phyloP scores from a whole-genome alignment of 2,329 filamentous ascomycete genomes.

The Diplocarpon mali region DNA sequence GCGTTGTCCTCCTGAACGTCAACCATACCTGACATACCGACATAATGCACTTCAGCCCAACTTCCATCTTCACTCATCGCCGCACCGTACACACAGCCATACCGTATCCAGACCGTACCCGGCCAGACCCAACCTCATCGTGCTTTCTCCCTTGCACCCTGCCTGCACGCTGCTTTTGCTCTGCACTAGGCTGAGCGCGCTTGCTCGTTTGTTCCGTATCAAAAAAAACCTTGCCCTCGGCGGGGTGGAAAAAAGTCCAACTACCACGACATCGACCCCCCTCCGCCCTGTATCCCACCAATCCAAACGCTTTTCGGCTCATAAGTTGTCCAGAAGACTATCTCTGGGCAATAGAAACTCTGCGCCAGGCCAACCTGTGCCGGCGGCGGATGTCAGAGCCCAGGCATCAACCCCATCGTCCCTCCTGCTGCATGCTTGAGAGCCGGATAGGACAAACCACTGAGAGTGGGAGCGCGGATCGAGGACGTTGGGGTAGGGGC shows the following conservation, averaged over 20 bases:
- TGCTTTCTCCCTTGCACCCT: too few relatives aligned
- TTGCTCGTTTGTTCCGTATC: slow-evolving; percentile 28
- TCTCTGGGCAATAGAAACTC: slow-evolving; percentile 27
- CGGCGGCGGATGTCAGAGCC: slow-evolving; percentile 19
- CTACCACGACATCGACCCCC: slow-evolving; percentile 10
- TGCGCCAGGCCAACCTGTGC: slow-evolving; percentile 22
- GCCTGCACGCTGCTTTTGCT: slow-evolving; percentile 17
- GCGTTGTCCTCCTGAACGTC: not conserved
- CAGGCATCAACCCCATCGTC: slow-evolving; percentile 23
- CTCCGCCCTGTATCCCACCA: slow-evolving; percentile 18
- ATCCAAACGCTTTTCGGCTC: slow-evolving; percentile 18
- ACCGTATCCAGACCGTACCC: not conserved
- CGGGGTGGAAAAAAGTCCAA: slow-evolving; percentile 4
- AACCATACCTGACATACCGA: not conserved
- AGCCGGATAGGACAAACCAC: slow-evolving; percentile 17
- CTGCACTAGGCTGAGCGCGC: slow-evolving; percentile 30
- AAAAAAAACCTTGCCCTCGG: slow-evolving; percentile 1
- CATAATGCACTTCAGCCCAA: slow-evolving; percentile 19
- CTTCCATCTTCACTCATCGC: not conserved
- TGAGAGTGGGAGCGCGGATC: slow-evolving; percentile 23
- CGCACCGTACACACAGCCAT: not conserved
- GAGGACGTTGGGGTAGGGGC: slow-evolving; percentile 12
- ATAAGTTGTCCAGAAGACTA: slow-evolving; percentile 24
- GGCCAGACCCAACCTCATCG: slow-evolving; percentile 1
- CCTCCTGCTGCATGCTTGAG: slow-evolving; percentile 22